These are phyloP conservation scores for Serendipita sp. DNA, from an alignment of 768 basidiomycete genomes.

Conservation along the genomic window DNA sequence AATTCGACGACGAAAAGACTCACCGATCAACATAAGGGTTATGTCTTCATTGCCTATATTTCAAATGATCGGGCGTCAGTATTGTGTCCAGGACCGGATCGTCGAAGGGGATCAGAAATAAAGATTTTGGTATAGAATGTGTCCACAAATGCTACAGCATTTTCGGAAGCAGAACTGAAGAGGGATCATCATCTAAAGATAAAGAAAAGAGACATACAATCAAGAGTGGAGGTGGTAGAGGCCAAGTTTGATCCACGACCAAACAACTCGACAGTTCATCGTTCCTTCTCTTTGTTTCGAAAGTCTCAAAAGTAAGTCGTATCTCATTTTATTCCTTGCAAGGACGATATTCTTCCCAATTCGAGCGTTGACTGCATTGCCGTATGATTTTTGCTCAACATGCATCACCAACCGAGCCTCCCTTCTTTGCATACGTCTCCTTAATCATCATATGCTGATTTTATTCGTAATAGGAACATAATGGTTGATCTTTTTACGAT, in stretches of 20 bases:
- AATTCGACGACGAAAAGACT: neutral
- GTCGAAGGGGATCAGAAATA: neutral
- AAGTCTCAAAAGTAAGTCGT: neutral
- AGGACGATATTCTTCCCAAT: conserved; percentile 6
- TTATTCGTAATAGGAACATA: neutral
- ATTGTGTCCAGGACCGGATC: neutral
- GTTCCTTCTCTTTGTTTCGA: neutral
- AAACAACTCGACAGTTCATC: neutral
- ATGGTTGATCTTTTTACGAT: too few species aligned
- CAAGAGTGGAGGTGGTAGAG: neutral
- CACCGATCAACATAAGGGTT: neutral
- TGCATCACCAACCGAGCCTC: conserved; percentile 5
- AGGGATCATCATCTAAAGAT: neutral
- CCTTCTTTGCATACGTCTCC: neutral
- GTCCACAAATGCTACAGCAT: conserved; percentile 2
- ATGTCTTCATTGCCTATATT: neutral
- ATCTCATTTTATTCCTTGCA: neutral
- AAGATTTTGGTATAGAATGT: neutral
- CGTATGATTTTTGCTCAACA: conserved; percentile 4
- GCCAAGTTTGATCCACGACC: neutral
- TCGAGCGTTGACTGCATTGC: conserved; percentile 3
- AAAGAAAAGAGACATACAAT: neutral
- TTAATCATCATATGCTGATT: neutral
- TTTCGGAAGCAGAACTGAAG: conserved; percentile 8
- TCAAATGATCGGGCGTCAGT: neutral